Base-by-base conservation (phyloP, 2,329 filamentous ascomycete genomes). In the Rasamsonia emersonii region DNA sequence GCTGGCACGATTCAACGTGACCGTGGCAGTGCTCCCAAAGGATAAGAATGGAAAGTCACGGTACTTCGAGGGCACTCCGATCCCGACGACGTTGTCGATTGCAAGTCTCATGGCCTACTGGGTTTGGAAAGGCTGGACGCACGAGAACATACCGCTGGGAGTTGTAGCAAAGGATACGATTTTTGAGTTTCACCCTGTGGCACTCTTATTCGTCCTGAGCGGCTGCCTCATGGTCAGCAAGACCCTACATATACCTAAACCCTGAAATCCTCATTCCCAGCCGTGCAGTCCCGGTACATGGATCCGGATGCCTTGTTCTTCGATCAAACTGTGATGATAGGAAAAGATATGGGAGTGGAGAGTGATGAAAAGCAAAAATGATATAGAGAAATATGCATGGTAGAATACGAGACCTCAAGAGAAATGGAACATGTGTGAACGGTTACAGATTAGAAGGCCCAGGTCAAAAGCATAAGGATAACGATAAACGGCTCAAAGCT, bases 51-150 rank as follows among this genome's bases (percentile, higher is more conserved):
- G 91, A 46, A 98, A 98, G 67, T 86, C 83, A 38, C 75, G 82
- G 53, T 98, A 93, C 65, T 98, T 98, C 48, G 91, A 98, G 64
- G 91, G 91, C 47, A 93, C 89, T 0, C 91, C 91, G 1, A 95
- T 96, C 50, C 91, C 91, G 1, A 96, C 86, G 3, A 88, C 83
- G 15, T 68, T 96, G 15, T 79, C 72, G 2, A 77, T 93, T 45
- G 86, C 85, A 40, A 76, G 71, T 9, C 50, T 93, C 36, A 94
- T 96, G 84, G 84, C 81, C 18, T 94, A 81, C 63, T 96, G 86
- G 82, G 75, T 93, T 18, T 77, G 72, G 35, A 71, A 85, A 45
- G 81, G 82, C 41, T 89, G 83, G 83, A 71, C 89, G 27, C 70
- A 85, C 39, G 78, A 83, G 15, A 67, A 78, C 36, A 61, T 98